Percentiles rank a stretch among this genome's conserved stretches.
These are phyloP conservation scores for Penicillium canariense DNA, from an alignment of 495 filamentous ascomycete species.

Conservation along the genomic window DNA sequence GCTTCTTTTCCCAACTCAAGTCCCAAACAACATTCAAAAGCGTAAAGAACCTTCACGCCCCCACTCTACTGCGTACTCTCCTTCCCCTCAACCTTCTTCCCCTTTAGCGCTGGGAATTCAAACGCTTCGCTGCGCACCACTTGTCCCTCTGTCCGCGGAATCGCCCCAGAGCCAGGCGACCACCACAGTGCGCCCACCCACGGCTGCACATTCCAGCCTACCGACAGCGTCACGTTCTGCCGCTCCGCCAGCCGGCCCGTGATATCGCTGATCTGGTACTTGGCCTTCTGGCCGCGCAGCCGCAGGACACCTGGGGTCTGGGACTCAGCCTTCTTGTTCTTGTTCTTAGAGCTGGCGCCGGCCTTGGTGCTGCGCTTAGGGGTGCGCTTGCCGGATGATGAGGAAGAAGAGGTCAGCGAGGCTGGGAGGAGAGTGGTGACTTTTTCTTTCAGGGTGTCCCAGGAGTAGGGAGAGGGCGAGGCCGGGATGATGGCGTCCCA, in stretches of 20 bases:
- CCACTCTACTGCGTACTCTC: slow-evolving; percentile 12
- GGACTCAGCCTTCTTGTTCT: slow-evolving; percentile 22
- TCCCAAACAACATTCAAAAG: not conserved
- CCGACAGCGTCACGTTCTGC: slow-evolving; percentile 68
- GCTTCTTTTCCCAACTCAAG: slow-evolving; percentile 1
- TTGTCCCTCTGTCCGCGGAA: slow-evolving; percentile 62
- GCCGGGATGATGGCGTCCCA: slow-evolving; percentile 92
- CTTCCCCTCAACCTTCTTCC: slow-evolving; percentile 27
- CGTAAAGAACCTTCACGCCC: not conserved
- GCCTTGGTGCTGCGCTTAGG: slow-evolving; percentile 15
- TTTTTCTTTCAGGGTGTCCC: slow-evolving; percentile 37
- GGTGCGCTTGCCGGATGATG: slow-evolving; percentile 2
- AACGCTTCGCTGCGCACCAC: slow-evolving; percentile 65
- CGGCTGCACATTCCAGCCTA: slow-evolving; percentile 96
- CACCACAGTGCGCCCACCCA: slow-evolving; percentile 89
- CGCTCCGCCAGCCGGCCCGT: slow-evolving; percentile 67
- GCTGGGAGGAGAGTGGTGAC: slow-evolving; percentile 7
- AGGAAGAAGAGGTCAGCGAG: slow-evolving; percentile 19
- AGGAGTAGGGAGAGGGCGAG: slow-evolving; percentile 55
- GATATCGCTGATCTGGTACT: slow-evolving; percentile 93
- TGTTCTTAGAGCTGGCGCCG: slow-evolving; percentile 19
- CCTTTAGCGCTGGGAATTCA: slow-evolving; percentile 70
- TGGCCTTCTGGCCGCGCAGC: slow-evolving; percentile 77
- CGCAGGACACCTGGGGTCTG: slow-evolving; percentile 57
- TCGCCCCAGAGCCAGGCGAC: slow-evolving; percentile 53